Evolutionary conservation across 768 basidiomycete genomes (phyloP).

Genomic region (Hericium coralloides): DNA sequence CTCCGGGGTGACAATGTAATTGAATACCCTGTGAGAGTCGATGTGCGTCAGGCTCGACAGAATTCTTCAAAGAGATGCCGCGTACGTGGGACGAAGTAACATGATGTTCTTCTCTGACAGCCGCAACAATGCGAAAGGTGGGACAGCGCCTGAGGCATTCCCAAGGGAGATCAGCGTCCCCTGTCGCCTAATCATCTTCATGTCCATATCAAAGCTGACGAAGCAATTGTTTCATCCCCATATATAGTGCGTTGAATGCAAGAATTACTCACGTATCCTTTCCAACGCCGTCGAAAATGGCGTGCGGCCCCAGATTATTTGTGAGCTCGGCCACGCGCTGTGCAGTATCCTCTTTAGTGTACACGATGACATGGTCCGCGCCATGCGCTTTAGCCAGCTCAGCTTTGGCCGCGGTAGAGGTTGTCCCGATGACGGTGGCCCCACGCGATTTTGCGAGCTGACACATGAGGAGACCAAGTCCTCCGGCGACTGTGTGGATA

Average conservation of each 20-base stretch:
- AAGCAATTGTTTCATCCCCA: too few relatives aligned
- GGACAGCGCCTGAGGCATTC: conserved; percentile 83
- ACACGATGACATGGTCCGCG: conserved; percentile 81
- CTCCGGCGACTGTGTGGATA: conserved; percentile 89
- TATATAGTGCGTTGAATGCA: background rate
- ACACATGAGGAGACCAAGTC: conserved; percentile 61
- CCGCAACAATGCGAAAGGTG: conserved; percentile 64
- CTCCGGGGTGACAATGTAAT: conserved; percentile 66
- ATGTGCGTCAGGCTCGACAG: background rate
- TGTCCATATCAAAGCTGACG: conserved; percentile 67
- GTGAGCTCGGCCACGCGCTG: conserved; percentile 67
- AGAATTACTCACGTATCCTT: conserved; percentile 64
- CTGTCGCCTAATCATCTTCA: conserved; percentile 74
- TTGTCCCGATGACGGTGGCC: conserved; percentile 89
- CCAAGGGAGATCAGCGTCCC: conserved; percentile 88
- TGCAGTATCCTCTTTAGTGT: conserved; percentile 66
- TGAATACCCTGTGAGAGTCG: conserved; percentile 40
- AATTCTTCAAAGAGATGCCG: conserved; percentile 3
- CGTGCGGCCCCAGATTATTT: conserved; percentile 73
- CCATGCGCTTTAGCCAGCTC: conserved; percentile 70
- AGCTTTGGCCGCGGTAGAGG: conserved; percentile 78
- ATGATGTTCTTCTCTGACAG: conserved; percentile 79
- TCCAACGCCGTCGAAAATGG: conserved; percentile 92
- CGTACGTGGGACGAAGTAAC: conserved; percentile 64
- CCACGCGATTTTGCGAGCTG: conserved; percentile 71